phyloP scores from a whole-genome alignment of 2,329 filamentous ascomycete genomes.

The Cadophora luteo-olivacea region DNA sequence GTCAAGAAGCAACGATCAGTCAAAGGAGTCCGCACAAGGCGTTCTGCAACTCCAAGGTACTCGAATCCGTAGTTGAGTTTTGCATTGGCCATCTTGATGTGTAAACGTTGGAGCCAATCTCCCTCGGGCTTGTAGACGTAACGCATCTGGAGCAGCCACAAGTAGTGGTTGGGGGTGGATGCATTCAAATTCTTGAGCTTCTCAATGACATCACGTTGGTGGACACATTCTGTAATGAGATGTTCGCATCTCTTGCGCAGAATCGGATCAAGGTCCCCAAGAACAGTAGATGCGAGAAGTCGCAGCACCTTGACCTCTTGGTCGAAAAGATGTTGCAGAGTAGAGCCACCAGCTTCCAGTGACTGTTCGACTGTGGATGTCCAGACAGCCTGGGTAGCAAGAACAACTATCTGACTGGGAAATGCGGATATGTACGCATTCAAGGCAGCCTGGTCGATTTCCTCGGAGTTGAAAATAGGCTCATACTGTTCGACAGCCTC shows the following conservation, averaged over 20 bases:
- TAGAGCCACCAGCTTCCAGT: conserved; percentile 73
- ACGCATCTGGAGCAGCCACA: conserved; percentile 97
- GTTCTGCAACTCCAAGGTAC: conserved; percentile 94
- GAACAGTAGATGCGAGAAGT: conserved; percentile 84
- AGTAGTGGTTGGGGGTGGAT: conserved; percentile 76
- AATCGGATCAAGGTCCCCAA: conserved; percentile 86
- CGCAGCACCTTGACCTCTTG: conserved; percentile 85
- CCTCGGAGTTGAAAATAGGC: conserved; percentile 74
- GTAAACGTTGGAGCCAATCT: conserved; percentile 81
- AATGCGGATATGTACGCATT: conserved; percentile 82
- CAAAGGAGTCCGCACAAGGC: conserved; percentile 93
- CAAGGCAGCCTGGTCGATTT: conserved; percentile 74
- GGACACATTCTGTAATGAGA: conserved; percentile 97
- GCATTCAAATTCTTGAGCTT: conserved; percentile 82
- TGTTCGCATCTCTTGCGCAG: conserved; percentile 97
- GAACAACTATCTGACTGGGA: conserved; percentile 93
- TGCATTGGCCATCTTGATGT: conserved; percentile 97
- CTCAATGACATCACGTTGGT: conserved; percentile 92
- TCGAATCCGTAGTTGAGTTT: conserved; percentile 96
- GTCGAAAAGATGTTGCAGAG: conserved; percentile 74
- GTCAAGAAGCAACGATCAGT: conserved; percentile 99
- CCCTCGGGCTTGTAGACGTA: conserved; percentile 86
- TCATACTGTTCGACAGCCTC: conserved; percentile 87
- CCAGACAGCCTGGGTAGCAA: conserved; percentile 94
- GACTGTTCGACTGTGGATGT: conserved; percentile 84